Percentiles rank a stretch among this genome's conserved stretches.
Conservation (phyloP, 768 basidiomycete species). For the Naganishia kalamii region DNA sequence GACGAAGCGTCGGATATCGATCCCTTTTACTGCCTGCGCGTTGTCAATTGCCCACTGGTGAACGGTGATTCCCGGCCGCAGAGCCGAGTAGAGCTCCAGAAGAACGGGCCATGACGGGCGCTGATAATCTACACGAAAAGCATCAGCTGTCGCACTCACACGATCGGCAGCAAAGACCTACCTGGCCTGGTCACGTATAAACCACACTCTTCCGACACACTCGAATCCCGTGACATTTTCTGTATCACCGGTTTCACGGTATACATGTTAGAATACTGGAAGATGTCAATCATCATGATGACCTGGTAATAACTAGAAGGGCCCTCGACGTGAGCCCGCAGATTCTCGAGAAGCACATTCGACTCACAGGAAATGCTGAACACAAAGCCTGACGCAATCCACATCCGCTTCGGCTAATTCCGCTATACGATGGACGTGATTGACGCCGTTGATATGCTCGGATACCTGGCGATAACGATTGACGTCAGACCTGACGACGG, state of each 20-base stretch:
- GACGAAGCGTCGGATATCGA: slow-evolving; percentile 89
- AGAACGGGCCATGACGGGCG: slow-evolving; percentile 83
- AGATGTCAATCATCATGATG: slow-evolving; percentile 92
- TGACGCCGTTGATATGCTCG: slow-evolving; percentile 77
- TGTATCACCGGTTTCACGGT: slow-evolving; percentile 78
- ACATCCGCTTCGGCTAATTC: slow-evolving; percentile 83
- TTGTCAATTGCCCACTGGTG: slow-evolving; percentile 80
- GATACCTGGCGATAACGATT: slow-evolving; percentile 54
- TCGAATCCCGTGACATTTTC: slow-evolving; percentile 75
- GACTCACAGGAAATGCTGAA: slow-evolving; percentile 82
- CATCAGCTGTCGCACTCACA: neutral
- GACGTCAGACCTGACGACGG: neutral
- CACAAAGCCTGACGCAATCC: slow-evolving; percentile 71
- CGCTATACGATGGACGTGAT: slow-evolving; percentile 85
- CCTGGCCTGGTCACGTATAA: slow-evolving; percentile 79
- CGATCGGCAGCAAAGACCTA: slow-evolving; percentile 36
- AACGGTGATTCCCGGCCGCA: slow-evolving; percentile 75
- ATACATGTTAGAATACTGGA: slow-evolving; percentile 97
- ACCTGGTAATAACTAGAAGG: slow-evolving; percentile 85
- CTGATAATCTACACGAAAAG: slow-evolving; percentile 39
- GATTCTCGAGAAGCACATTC: neutral
- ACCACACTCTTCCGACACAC: slow-evolving; percentile 84
- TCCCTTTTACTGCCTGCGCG: slow-evolving; percentile 62
- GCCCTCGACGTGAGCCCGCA: neutral
- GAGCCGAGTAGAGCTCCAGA: slow-evolving; percentile 73